Evolutionary conservation across 306 rosid species (phyloP).

Genomic region (Cyamopsis tetragonoloba): DNA sequence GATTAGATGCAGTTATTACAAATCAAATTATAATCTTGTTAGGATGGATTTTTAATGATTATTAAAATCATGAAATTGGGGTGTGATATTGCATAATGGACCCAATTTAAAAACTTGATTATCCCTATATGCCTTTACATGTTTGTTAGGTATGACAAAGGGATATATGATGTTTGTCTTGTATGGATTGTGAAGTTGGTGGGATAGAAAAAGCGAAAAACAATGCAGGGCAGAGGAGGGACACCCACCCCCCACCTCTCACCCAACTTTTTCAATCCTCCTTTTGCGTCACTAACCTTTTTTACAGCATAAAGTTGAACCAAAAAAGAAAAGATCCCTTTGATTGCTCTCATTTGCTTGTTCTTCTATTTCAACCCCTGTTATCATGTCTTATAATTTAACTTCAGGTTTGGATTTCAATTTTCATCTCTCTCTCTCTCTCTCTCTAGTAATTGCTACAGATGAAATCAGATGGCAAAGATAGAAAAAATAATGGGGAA

Average conservation of each 20-base stretch:
- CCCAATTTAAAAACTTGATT: too few species aligned
- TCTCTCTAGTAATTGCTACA: slow-evolving; percentile 33
- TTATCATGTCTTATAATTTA: slow-evolving; percentile 22
- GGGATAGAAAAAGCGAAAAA: slow-evolving; percentile 14
- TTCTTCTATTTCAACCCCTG: slow-evolving; percentile 5
- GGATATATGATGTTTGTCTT: slow-evolving; percentile 46
- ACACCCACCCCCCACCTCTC: slow-evolving; percentile 37
- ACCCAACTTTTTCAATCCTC: slow-evolving; percentile 24
- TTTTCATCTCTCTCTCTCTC: neutral
- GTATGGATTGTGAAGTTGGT: slow-evolving; percentile 32
- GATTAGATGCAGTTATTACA: too few species aligned
- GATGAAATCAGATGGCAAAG: slow-evolving; percentile 31
- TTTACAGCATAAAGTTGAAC: slow-evolving; percentile 30
- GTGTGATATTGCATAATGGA: too few species aligned
- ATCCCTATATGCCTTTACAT: slow-evolving; percentile 11
- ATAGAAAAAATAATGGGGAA: slow-evolving; percentile 38
- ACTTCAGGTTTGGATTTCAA: slow-evolving; percentile 26
- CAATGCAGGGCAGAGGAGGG: slow-evolving; percentile 35
- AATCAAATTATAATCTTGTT: too few species aligned
- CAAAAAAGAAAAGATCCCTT: slow-evolving; percentile 27
- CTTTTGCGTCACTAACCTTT: slow-evolving; percentile 35
- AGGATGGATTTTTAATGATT: too few species aligned
- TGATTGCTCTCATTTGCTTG: slow-evolving; percentile 33
- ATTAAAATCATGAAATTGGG: too few species aligned
- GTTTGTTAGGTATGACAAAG: neutral